Base-by-base conservation (phyloP, 2,329 filamentous ascomycete species). In the Apiospora sp. region DNA sequence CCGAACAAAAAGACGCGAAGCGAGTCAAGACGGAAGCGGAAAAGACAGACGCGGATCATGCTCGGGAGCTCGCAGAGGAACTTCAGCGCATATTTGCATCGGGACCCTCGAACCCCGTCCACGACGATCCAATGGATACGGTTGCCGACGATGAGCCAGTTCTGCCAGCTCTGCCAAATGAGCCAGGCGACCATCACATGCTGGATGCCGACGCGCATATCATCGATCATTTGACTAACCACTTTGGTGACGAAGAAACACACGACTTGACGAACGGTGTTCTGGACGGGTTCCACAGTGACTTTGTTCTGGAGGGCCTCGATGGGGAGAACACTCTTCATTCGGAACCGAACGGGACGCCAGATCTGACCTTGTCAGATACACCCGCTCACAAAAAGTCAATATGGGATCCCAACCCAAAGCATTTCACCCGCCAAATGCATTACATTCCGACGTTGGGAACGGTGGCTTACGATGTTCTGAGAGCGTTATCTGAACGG, bases 401-500 rank as follows among this genome's bases (percentile, higher is more conserved):
- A 8, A 71, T 81, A 44, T 81, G 80, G 80, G 80, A 76, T 71
- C 58, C 58, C 58, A 79, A 81, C n/a, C 79, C 79, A 12, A 72
- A 75, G 71, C 75, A 80, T 69, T 81, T 78, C 70, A 81, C 80
- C 4, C 78, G 80, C 12, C 77, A 79, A 71, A 81, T 80, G 70
- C 78, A 81, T 75, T 77, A 80, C 37, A 78, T 81, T 75, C 80
- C 80, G 27, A 76, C 76, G 24, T 75, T 81, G 49, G 79, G 79
- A 71, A 78, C 75, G 43, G 73, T 81, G 70, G 80, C 80, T 61
- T 75, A 81, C 41, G 80, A 81, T 71, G 77, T 81, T 37, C 75
- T 81, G n/a, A 76, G 78, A 67, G 76, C 79, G 19, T 77, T 80
- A 73, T 81, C 79, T 19, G 80, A 81, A 67, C 79, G 81, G 61